Evolutionary conservation across 2,329 filamentous ascomycete species (phyloP), one percentile per base, ranked within the genome.

Genomic region (Nigrospora osmanthi): DNA sequence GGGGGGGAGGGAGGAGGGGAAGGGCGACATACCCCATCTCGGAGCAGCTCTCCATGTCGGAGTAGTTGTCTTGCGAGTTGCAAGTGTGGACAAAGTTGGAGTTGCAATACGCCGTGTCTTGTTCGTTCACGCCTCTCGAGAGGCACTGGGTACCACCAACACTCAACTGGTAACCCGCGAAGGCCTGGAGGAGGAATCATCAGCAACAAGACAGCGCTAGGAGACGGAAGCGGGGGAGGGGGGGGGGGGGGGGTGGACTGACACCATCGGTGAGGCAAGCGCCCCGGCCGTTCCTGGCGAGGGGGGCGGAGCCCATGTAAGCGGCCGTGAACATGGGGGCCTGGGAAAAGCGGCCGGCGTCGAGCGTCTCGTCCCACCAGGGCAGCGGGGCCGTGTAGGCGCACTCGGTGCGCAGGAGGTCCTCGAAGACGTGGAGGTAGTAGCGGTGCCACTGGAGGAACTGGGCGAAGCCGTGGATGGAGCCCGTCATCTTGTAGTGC

Each of bases 381-480:
- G 65, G 60, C 52, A 67, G 58, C 3, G 64, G 56, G 11, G 58
- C 55, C 12, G 47, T 41, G 49, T 66, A 67, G 40, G 54, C 56
- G 47, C 65, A 69, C 55, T 70, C 65, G 35, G 36, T 32, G 35
- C 36, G 40, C 32, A 42, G 19, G 13, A 42, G 40, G 33, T 38
- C 35, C 54, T 69, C 65, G 49, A 65, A 65, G 4, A 60, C 51
- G 46, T 53, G 53, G 23, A 65, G 50, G 51, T 62, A 67, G 52
- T 62, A 64, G 17, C 66, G 58, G 56, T 69, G 67, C 63, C 64
- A 69, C 14, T 61, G 56, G 2, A 69, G 55, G 55, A 70, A 69
- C 31, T 60, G 52, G 42, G 55, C 59, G 7, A 54, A 53, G 49
- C 55, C 61, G 52, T 65, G 61, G 32, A 62, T 60, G 12, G 35